These are phyloP conservation scores for Neltuma alba DNA, from an alignment of 306 rosid species.

Conservation along the genomic window DNA sequence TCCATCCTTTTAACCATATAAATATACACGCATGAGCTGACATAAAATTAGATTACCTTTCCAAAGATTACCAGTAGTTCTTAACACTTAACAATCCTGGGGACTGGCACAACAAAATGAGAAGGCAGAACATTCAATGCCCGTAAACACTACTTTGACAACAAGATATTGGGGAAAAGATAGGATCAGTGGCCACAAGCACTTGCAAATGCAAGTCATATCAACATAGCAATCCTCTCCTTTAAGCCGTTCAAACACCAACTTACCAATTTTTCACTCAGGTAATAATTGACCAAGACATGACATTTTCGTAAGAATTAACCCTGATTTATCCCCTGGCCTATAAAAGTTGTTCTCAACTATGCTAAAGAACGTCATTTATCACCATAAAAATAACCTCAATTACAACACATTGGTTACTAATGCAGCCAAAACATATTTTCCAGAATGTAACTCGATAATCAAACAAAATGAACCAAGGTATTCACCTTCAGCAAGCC, in stretches of 20 bases:
- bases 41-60: not conserved
- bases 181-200: not conserved
- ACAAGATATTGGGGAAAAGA: conserved; percentile 12
- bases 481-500: conserved; percentile 87
- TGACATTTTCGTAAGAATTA: conserved; percentile 12
- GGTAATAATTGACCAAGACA: not conserved
- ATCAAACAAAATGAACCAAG: conserved; percentile 2
- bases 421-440: not conserved
- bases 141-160: not conserved
- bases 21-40: not conserved
- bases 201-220: conserved; percentile 17
- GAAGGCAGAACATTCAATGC: not conserved
- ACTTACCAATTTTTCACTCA: not conserved
- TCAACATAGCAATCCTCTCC: not conserved
- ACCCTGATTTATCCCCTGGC: not conserved
- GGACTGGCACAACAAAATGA: not conserved
- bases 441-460: not conserved
- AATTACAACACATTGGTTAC: not conserved
- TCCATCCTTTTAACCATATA: conserved; percentile 24
- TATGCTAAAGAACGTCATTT: conserved; percentile 15
- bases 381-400: not conserved
- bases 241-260: not conserved
- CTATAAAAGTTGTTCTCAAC: conserved; percentile 24
- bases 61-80: conserved; percentile 1
- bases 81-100: not conserved